Percentiles rank a stretch among this genome's conserved stretches.
phyloP scores from a whole-genome alignment of 768 basidiomycete species.

The Auricularia sp. region DNA sequence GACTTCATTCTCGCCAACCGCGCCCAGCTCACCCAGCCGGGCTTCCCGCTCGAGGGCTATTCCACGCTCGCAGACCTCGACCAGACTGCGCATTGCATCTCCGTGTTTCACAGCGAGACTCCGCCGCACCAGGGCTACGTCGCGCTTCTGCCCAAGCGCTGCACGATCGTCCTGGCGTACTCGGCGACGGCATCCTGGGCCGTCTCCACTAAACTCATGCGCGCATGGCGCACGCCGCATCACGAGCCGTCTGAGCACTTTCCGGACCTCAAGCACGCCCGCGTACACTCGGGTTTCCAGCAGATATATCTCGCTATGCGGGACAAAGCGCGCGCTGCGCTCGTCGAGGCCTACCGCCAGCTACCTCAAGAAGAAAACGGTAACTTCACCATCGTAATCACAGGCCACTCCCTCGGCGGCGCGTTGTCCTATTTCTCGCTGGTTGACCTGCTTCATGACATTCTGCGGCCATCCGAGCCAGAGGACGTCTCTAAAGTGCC shows the following conservation, averaged over 20 bases:
- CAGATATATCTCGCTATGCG: slow-evolving; percentile 36
- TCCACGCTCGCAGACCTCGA: slow-evolving; percentile 17
- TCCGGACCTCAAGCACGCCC: not conserved
- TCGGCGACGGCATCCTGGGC: slow-evolving; percentile 35
- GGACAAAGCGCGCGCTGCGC: slow-evolving; percentile 21
- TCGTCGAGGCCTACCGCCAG: slow-evolving; percentile 29
- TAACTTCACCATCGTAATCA: slow-evolving; percentile 33
- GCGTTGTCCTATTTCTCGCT: slow-evolving; percentile 40
- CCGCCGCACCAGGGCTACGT: slow-evolving; percentile 38
- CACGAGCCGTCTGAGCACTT: slow-evolving; percentile 12
- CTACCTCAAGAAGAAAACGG: slow-evolving; percentile 12
- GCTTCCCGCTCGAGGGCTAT: slow-evolving; percentile 44
- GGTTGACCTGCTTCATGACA: slow-evolving; percentile 31
- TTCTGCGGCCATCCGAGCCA: not conserved
- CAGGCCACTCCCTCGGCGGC: slow-evolving; percentile 51
- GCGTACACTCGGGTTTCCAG: slow-evolving; percentile 49
- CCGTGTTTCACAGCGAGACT: slow-evolving; percentile 30
- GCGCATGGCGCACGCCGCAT: slow-evolving; percentile 28
- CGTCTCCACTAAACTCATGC: slow-evolving; percentile 40
- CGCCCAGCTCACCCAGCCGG: slow-evolving; percentile 25
- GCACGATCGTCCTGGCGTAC: slow-evolving; percentile 43
- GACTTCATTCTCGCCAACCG: slow-evolving; percentile 34
- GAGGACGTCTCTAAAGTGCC: not conserved
- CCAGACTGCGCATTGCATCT: slow-evolving; percentile 24
- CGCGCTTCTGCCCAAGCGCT: slow-evolving; percentile 31